These are phyloP conservation scores for Musa balbisiana DNA, from an alignment of 202 grass and related monocot species.

Conservation along the genomic window DNA sequence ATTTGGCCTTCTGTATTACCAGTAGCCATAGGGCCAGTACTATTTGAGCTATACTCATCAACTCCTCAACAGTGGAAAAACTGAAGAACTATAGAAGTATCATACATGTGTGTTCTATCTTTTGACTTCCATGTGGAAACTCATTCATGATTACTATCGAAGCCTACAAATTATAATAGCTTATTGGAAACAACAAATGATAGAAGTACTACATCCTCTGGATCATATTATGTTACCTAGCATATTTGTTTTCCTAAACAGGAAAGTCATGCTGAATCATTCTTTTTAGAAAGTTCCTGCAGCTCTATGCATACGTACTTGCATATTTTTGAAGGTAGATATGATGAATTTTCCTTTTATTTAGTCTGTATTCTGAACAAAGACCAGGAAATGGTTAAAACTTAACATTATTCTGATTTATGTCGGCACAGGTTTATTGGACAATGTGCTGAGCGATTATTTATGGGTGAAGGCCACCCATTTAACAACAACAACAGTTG, in stretches of 20 bases:
- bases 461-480: conserved; percentile 86
- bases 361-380: not conserved
- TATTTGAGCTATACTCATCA: too few species aligned
- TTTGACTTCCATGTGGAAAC: too few species aligned
- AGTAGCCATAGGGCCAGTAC: too few species aligned
- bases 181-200: too few species aligned
- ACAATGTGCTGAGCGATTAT: conserved; percentile 94
- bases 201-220: not conserved
- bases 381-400: not conserved
- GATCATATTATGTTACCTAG: not conserved
- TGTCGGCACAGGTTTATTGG: conserved; percentile 57
- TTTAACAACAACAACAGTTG: conserved; percentile 88
- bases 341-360: not conserved
- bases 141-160: too few species aligned
- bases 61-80: too few species aligned
- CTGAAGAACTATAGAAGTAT: too few species aligned
- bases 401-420: not conserved
- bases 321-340: not conserved
- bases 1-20: too few species aligned
- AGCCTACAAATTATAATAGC: too few species aligned
- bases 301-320: not conserved
- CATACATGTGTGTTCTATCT: too few species aligned
- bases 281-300: not conserved
- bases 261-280: not conserved
- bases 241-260: not conserved